Evolutionary conservation across 2,329 filamentous ascomycete species (phyloP), one percentile per base, ranked within the genome.

Genomic region (Colletotrichum chlorophyti): DNA sequence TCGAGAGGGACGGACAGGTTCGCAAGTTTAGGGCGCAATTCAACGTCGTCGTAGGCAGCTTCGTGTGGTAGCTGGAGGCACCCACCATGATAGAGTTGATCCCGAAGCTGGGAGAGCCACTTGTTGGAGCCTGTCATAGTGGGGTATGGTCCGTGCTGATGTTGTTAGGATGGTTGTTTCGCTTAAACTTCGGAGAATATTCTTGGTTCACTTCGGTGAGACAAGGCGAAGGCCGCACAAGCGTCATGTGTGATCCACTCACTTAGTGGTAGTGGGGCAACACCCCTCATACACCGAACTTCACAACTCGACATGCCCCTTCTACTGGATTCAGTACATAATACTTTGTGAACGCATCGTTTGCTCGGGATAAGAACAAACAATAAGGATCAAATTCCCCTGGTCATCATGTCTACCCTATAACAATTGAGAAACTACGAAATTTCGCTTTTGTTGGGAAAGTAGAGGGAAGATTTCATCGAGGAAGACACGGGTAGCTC

Each of bases 71-170:
- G 53, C 46, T 55, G 31, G 26, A 45, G 47, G 21, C 47, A 42
- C 40, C 40, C 48, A 19, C 15, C 50, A 32, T 29, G 26, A 40
- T 8, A 27, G 15, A 40, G 41, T 12, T 43, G 27, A 14, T 34
- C 17, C 27, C 38, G 34, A 40, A 53, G 32, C 32, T 34, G 52
- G 38, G 38, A 41, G 26, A 34, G 41, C 23, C 47, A 42, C 34
- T 38, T 34, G 35, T 46, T 50, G 21, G 45, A 46, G n/a, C n/a
- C 24, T 32, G 23, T 38, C 32, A 45, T 37, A 31, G 43, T 35
- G 58, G 58, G 37, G 43, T 10, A 21, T 41, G 55, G 60, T 37
- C 55, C 24, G 55, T 58, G 54, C 54, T 4, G 10, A n/a, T 32
- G 38, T 29, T 29, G 15, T 17, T 23, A 29, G 34, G 15, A 24